Evolutionary conservation across 140 eudicot genomes (phyloP).

Genomic region (Bidens hawaiensis): DNA sequence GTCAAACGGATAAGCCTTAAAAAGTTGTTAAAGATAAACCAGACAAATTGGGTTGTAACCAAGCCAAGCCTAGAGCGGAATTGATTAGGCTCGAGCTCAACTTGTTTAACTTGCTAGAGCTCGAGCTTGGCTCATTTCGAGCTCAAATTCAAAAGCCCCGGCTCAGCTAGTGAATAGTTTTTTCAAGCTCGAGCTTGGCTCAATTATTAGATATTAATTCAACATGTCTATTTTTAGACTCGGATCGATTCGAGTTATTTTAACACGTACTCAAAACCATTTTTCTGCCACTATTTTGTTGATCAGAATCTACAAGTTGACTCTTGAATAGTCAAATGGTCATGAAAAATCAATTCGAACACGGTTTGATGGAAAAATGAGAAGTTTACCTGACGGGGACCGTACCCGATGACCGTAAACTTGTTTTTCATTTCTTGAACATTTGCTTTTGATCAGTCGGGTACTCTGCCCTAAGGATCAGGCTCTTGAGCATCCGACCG

Average conservation of each 20-base stretch:
- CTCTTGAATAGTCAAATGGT: neutral
- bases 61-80: too few relatives aligned
- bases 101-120: too few relatives aligned
- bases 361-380: neutral
- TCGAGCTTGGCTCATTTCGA: too few relatives aligned
- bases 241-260: neutral
- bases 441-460: conserved; percentile 68
- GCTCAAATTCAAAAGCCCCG: too few relatives aligned
- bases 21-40: neutral
- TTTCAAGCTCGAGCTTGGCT: too few relatives aligned
- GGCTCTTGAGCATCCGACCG: conserved; percentile 77
- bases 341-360: neutral
- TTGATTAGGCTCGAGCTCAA: too few relatives aligned
- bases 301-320: neutral
- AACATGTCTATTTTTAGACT: too few relatives aligned
- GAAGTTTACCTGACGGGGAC: conserved; percentile 80
- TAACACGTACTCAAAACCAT: neutral
- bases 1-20: neutral
- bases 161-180: too few relatives aligned
- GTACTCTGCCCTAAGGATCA: conserved; percentile 98
- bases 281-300: neutral
- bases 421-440: conserved; percentile 92
- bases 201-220: too few relatives aligned
- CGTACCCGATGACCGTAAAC: conserved; percentile 64
- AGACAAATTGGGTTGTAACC: neutral